Percentiles rank a stretch among this genome's conserved stretches.
Evolutionary conservation across 352 stramenopile species (phyloP).

Genomic region (Blastocystis sp.): DNA sequence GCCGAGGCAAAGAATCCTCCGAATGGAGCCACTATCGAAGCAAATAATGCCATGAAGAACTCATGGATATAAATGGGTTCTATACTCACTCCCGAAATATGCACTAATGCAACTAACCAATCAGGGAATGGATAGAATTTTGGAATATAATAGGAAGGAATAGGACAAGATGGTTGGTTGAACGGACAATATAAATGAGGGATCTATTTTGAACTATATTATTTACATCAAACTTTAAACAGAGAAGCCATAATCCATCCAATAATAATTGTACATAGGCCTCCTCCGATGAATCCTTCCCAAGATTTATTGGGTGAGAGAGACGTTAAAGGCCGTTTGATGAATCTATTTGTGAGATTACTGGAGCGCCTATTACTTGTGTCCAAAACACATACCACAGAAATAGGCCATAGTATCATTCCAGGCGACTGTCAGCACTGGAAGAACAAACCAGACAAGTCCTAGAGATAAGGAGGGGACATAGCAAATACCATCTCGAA

Average conservation of each 20-base stretch:
- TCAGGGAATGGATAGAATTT: constrained; percentile 53
- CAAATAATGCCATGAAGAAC: constrained; percentile 91
- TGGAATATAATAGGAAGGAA: constrained; percentile 50
- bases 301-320: constrained; percentile 98
- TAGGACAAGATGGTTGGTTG: not conserved
- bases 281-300: constrained; percentile 95
- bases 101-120: constrained; percentile 70
- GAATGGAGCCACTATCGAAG: constrained; percentile 95
- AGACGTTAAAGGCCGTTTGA: constrained; percentile 82
- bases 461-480: constrained; percentile 70
- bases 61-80: constrained; percentile 86
- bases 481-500: constrained; percentile 70
- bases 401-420: constrained; percentile 80
- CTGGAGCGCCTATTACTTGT: constrained; percentile 72
- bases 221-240: constrained; percentile 71
- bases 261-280: constrained; percentile 89
- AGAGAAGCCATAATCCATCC: constrained; percentile 72
- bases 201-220: not conserved
- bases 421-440: constrained; percentile 74
- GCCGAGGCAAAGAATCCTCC: constrained; percentile 95
- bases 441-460: constrained; percentile 79
- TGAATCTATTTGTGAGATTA: constrained; percentile 75
- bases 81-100: constrained; percentile 70
- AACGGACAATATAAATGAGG: constrained; percentile 57
- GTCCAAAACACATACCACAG: constrained; percentile 77